These are phyloP conservation scores for Fusarium sp. DNA, from an alignment of 2,329 filamentous ascomycete genomes.

Conservation along the genomic window DNA sequence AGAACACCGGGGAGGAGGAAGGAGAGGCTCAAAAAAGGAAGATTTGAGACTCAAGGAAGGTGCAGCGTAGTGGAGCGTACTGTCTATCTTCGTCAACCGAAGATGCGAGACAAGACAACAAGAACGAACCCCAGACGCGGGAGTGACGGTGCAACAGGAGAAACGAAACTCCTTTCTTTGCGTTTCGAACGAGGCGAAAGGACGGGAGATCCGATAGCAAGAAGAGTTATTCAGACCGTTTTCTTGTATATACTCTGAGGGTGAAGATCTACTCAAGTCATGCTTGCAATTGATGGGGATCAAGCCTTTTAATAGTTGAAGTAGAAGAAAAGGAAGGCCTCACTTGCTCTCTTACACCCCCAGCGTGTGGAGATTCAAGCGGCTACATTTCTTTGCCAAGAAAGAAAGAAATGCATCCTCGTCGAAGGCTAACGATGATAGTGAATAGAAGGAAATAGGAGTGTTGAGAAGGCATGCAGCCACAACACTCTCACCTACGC, in stretches of 20 bases:
- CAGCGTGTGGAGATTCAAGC: constrained; percentile 20
- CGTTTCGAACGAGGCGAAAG: constrained; percentile 35
- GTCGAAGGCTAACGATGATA: not conserved
- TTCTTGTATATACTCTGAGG: not conserved
- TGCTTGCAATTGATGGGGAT: not conserved
- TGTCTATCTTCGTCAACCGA: constrained; percentile 28
- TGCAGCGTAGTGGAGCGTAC: not conserved
- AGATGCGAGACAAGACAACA: constrained; percentile 44
- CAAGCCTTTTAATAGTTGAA: constrained; percentile 36
- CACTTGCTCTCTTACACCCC: constrained; percentile 16
- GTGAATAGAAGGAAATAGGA: constrained; percentile 9
- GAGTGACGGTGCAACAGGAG: constrained; percentile 42
- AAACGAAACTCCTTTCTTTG: constrained; percentile 22
- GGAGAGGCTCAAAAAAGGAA: constrained; percentile 18
- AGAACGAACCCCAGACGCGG: constrained; percentile 34
- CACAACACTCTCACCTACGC: constrained; percentile 3
- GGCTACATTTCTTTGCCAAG: constrained; percentile 28
- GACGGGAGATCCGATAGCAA: constrained; percentile 19
- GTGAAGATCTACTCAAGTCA: not conserved
- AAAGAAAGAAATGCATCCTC: not conserved
- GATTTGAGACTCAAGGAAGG: not conserved
- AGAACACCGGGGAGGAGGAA: not conserved
- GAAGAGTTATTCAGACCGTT: not conserved
- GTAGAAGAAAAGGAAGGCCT: constrained; percentile 4
- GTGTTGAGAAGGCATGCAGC: constrained; percentile 12